Conservation (phyloP, 169 alveolate genomes). For the Eimeria falciformis region DNA sequence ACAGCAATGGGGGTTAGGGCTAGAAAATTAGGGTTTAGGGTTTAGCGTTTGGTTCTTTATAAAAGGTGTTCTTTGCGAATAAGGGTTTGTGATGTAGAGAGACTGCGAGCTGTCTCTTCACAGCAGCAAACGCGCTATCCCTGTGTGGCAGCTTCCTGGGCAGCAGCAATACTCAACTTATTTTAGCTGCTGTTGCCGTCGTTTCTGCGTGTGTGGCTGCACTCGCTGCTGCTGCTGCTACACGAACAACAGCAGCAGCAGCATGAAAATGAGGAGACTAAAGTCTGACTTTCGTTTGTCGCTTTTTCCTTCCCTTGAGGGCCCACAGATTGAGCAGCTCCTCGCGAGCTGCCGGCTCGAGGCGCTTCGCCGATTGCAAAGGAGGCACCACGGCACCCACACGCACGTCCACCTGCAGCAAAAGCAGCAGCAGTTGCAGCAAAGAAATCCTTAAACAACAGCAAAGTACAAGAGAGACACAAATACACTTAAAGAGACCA, state of each 20-base stretch:
- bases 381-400: constrained; percentile 91
- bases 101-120: too few relatives aligned
- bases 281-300: constrained; percentile 1
- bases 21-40: too few relatives aligned
- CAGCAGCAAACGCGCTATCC: too few relatives aligned
- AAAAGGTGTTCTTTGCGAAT: too few relatives aligned
- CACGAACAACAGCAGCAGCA: neutral
- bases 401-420: constrained; percentile 79
- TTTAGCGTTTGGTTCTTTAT: too few relatives aligned
- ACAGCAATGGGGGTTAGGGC: too few relatives aligned
- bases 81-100: too few relatives aligned
- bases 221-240: too few relatives aligned
- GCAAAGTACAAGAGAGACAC: neutral
- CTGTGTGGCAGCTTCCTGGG: too few relatives aligned
- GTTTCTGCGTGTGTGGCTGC: too few relatives aligned
- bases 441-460: neutral
- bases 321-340: constrained; percentile 59
- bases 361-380: constrained; percentile 62
- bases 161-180: too few relatives aligned
- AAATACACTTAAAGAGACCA: neutral
- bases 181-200: too few relatives aligned
- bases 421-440: neutral
- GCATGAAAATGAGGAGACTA: neutral
- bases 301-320: constrained; percentile 36
- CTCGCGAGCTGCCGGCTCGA: constrained; percentile 50